Base-by-base conservation (phyloP, 164 flowering plant genomes). In the Vitis rotundifolia region DNA sequence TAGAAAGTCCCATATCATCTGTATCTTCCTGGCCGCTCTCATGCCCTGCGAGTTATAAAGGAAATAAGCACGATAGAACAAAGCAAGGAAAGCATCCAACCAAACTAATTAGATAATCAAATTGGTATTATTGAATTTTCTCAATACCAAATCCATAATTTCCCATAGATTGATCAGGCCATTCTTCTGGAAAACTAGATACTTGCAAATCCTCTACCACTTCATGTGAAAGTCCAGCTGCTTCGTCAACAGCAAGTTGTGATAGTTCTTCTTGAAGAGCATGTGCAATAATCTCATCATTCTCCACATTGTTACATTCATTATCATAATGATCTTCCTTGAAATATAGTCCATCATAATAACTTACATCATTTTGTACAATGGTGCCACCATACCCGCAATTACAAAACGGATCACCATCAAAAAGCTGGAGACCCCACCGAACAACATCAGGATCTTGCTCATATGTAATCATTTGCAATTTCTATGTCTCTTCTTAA, bases 371-470 rank as follows among this genome's bases (percentile, higher is more conserved):
- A 69, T 78, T 71, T 73, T 79, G 87, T 31, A 61, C 66, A 51
- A 71, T 44, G 60, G 76, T 74, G 51, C 80, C 82, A 75, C 81
- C 80, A 66, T 85, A 89, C 22, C 76, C 85, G 57, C 71, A 76
- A 74, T 78, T 82, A 19, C 79, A 73, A 68, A 74, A 78, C 8
- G 86, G 81, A 61, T 90, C 84, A 48, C 88, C 79, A 13, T 83
- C 85, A 70, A 93, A 84, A 73, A 88, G 83, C 82, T 86, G 86
- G 61, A 89, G 89, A 73, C 92, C 88, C 98, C 98, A 91, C 58
- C 73, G 82, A 73, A 86, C 77, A 78, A 91, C 86, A 80, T 93
- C 98, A 18, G 91, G 81, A 78, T 91, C 98, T 76, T 79, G 93
- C 77, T 88, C 92, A 60, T 81, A 75, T 55, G 79, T 73, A 68